Base-by-base conservation (phyloP, 345 rosid genomes). In the Populus nigra region DNA sequence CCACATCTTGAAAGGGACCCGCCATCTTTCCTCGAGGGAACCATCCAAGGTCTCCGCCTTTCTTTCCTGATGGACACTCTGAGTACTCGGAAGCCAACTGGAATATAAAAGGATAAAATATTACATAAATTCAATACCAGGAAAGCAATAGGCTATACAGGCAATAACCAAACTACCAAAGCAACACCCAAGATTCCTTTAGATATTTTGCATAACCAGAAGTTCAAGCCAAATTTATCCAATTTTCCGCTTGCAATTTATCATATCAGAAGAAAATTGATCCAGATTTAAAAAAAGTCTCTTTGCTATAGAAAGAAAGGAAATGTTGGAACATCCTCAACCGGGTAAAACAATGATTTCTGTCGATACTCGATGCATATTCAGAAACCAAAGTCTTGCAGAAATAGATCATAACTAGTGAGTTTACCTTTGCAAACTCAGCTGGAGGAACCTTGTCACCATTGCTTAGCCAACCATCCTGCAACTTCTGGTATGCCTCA, bases 1-100 rank as follows among this genome's bases (percentile, higher is more conserved):
- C 96, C 73, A 95, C 94, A 33, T 93, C 98, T 77, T 92, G 99
- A 84, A 95, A 95, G 15, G 98, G 99, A 13, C 98, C 99, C 1
- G 94, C 97, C 99, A 95, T 95, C 86, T 95, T 95, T 35, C 99
- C 99, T 4, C 98, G 85, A 4, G 98, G 99, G 79, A 95, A 95
- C 98, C 99, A 95, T 85, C 99, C 99, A 82, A 95, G 89, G 83
- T 95, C 99, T 29, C 99, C 99, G 12, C 99, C 99, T 83, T 95
- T 95, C 87, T 95, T 95, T 68, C 97, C 99, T 13, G 99, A 95
- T 31, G 98, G 97, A 61, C 97, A 95, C 76, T 95, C 99, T 0
- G 99, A 95, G 78, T 89, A 95, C 80, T 95, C 98, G 71, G 95
- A 94, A 72, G 99, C 98, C 79, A 92, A 43, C 99, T 92, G 88